Base-by-base conservation (phyloP, 164 flowering plant species). In the Sedum album region DNA sequence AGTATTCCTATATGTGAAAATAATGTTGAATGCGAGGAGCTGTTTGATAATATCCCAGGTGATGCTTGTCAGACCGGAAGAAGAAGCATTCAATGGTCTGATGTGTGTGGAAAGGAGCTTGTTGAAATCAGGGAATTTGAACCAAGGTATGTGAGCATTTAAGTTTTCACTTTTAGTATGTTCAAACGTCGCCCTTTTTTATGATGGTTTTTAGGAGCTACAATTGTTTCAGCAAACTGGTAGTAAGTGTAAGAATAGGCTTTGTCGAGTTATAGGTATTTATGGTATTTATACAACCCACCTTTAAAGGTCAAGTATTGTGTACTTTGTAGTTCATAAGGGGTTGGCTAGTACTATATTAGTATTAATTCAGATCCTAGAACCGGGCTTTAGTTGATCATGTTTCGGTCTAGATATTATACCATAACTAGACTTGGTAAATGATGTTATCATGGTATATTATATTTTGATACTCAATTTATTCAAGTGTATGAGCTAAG, bases 71-170 rank as follows among this genome's bases (percentile, higher is more conserved):
- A 71, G 67, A 67, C 65, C 8, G 89, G 81, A 65, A 82, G 79
- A 70, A 85, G 91, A 78, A 90, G 79, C 76, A 90, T 93, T 71
- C 96, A 89, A 72, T 93, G 98, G 98, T 86, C 88, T 8, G 97
- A 93, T 79, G 70, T 82, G 49, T 82, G 80, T 73, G 97, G 97
- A 31, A 77, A 81, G 77, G 96, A 90, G 72, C 96, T 93, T 78
- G 83, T 66, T 65, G 91, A 93, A 77, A 81, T 93, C 57, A 81
- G 88, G 73, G 96, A 90, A 80, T 90, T 90, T 69, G 97, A 89
- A 75, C 84, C 80, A 73, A 93, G 98, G 98, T 93, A 92, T 76
- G 68, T 36, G 31, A 21, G 2, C 36, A 31, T 39, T 33, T 49
- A 67, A 33, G 11, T 38, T 51, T 41, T 23, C n/a, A 48, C 17